Conservation (phyloP, 2,329 filamentous ascomycete genomes). For the Cryphonectria nitschkei region DNA sequence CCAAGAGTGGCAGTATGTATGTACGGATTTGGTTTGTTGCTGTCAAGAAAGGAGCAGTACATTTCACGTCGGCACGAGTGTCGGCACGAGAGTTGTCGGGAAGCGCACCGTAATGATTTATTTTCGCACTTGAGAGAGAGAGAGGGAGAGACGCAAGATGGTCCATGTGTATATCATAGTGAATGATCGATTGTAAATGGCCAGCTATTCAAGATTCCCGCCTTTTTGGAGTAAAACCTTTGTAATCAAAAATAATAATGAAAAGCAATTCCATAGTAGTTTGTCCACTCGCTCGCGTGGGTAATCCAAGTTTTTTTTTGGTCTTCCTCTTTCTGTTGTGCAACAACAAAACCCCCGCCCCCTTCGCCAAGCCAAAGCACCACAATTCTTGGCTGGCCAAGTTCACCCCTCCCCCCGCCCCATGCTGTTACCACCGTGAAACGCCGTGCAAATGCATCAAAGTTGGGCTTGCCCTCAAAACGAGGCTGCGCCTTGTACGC, state of each 20-base stretch:
- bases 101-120: not conserved
- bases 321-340: not conserved
- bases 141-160: not conserved
- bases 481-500: constrained; percentile 6
- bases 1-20: not conserved
- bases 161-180: not conserved
- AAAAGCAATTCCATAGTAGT: not conserved
- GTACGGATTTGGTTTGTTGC: not conserved
- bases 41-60: not conserved
- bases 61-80: not conserved
- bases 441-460: constrained; percentile 20
- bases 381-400: not conserved
- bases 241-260: not conserved
- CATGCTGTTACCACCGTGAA: constrained; percentile 6
- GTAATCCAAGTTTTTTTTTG: not conserved
- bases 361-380: not conserved
- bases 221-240: not conserved
- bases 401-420: not conserved
- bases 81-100: not conserved
- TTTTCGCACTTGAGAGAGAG: not conserved
- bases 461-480: not conserved
- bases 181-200: not conserved
- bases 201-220: not conserved
- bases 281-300: not conserved
- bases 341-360: not conserved